Evolutionary conservation across 139 green algal species (phyloP), one percentile per base, ranked within the genome.

Genomic region (Chlamydomonas incerta): DNA sequence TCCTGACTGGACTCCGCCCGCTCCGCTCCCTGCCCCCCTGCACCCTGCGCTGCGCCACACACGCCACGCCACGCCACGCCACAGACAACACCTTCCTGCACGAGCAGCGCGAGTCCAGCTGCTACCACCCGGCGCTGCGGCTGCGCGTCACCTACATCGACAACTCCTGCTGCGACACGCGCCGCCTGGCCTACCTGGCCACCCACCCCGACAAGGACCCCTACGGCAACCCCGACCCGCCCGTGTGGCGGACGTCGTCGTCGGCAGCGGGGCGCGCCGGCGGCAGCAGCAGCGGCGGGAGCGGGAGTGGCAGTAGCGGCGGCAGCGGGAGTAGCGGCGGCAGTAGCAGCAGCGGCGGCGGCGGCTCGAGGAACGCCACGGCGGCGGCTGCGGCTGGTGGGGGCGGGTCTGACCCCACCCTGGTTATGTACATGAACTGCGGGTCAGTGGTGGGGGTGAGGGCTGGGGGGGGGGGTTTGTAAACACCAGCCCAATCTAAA

Each of bases 101-200:
- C 37, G 24, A 58, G 26, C 17, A 75, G 37, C 37, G 10, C 9
- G 70, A 75, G 26, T 20, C 10, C 37, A 75, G 31, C 37, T 75
- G 70, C 41, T 75, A 75, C 70, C 58, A 75, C 70, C 9, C 10
- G 0, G 21, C 1, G 5, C 41, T 75, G 37, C 9, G 15, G 5
- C 31, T 75, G 11, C 70, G 70, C 24, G 70, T 75, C 26, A 75
- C 70, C 11, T 75, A 34, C 24, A 28, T 75, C 10, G 70, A 75
- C 70, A 75, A 75, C 70, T 21, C 3, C 70, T 75, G 70, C 41
- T 75, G 70, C 26, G 41, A 58, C 70, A 0, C 24, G 23, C 3
- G 13, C 17, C 70, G 70, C 10, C 70, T 75, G 11, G 41, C 37
- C 23, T 75, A 60, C 37, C 37, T 75, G 24, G 34, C 34, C 8